Evolutionary conservation across 2,329 filamentous ascomycete species (phyloP), one percentile per base, ranked within the genome.

Genomic region (Fonsecaea pugnacius): DNA sequence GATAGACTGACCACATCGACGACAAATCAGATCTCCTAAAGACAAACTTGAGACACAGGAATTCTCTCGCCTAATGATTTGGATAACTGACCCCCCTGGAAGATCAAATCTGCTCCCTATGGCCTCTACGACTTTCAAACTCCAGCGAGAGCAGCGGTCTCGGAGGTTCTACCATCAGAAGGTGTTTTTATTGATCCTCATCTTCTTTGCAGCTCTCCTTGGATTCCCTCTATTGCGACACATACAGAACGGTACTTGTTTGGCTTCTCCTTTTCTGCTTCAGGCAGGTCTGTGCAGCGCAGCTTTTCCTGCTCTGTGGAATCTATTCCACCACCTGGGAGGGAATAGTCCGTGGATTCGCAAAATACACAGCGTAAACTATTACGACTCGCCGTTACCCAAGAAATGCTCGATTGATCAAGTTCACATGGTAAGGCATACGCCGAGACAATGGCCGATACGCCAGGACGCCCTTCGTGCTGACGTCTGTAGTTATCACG

Each of bases 331-430:
- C 67, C 82, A 86, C 69, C 74, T 85, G 4, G 83, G 84, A 4
- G 83, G 84, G 2, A 82, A 83, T 71, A 80, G 83, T 0, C 84
- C 83, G 1, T 86, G 83, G 83, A 78, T 85, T 40, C 79, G 82
- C 57, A 84, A 83, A 67, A 67, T 75, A 1, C 73, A 77, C 46
- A 78, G 79, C 40, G 70, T 78, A 2, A 72, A 79, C 14, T 75
- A 75, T 12, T 74, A 74, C 7, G 78, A 78, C 4, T 75, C 82
- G 53, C 75, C 74, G 1, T 71, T 79, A 4, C 84, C 84, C 0
- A 72, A 77, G 5, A 78, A 78, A 2, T 87, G 84, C 69, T 71
- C 73, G 16, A 77, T 86, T 6, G 81, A 85, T 62, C 84, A 86
- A 71, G 79, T 86, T n/a, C 84, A 87, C 72, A 83, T 87, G 83